These are phyloP conservation scores for Cyberlindnera galapagoensis DNA, from an alignment of 805 yeast species.

Conservation along the genomic window DNA sequence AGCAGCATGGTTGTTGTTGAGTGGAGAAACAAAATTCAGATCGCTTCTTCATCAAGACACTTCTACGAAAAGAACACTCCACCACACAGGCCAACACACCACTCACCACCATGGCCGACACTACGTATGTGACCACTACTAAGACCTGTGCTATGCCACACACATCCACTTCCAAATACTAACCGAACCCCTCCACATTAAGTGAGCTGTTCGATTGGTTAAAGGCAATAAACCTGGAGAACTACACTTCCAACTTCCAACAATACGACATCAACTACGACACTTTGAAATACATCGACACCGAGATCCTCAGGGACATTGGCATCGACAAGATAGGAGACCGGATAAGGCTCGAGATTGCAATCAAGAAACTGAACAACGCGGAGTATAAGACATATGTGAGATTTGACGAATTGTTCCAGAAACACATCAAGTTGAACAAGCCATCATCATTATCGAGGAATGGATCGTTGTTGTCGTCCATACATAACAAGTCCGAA, in stretches of 20 bases:
- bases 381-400: slow-evolving; percentile 3
- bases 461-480: slow-evolving; percentile 5
- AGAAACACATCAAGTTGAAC: slow-evolving; percentile 5
- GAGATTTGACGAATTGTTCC: slow-evolving; percentile 14
- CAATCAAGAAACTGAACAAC: slow-evolving; percentile 39
- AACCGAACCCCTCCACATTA: too few species aligned
- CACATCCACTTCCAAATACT: too few species aligned
- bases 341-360: slow-evolving; percentile 59
- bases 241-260: slow-evolving; percentile 5
- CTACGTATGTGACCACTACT: too few species aligned
- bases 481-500: slow-evolving; percentile 12
- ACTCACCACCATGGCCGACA: too few species aligned
- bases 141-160: too few species aligned
- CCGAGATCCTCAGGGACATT: slow-evolving; percentile 57
- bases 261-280: slow-evolving; percentile 16
- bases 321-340: slow-evolving; percentile 83
- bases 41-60: too few species aligned
- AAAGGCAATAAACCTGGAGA: slow-evolving; percentile 2
- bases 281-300: slow-evolving; percentile 38
- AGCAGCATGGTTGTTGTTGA: too few species aligned
- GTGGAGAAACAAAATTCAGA: too few species aligned
- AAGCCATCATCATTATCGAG: slow-evolving; percentile 5
- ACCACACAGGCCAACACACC: too few species aligned
- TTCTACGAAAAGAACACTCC: too few species aligned
- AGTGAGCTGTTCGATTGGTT: slow-evolving; percentile 12